Base-by-base conservation (phyloP, 768 basidiomycete genomes). In the Boletus eberwhitei region DNA sequence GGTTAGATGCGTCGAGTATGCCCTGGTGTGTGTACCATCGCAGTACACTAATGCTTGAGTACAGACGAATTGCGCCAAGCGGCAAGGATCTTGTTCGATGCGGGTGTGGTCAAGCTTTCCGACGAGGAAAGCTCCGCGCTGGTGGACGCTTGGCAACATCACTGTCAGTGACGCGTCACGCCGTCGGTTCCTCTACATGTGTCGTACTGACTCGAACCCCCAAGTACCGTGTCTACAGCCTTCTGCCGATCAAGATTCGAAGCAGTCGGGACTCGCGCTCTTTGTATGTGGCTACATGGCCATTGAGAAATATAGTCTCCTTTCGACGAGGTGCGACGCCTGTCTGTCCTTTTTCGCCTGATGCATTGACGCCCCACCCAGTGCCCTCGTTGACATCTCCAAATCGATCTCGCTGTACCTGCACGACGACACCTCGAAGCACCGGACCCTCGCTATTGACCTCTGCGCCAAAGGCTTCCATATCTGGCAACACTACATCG, bases 401-500 rank as follows among this genome's bases (percentile, higher is more conserved):
- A 87, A 87, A 63, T 96, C 93, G 0, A 82, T 98, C 51, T 77
- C 80, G 1, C 60, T 86, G 9, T 94, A 88, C 63, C 77, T 99
- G 13, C 80, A 91, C 50, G 86, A 91, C 54, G 85, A 88, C 46
- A 74, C 78, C 8, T 84, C 85, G 0, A 76, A 75, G 2, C 82
- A 90, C 66, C 76, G 87, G 8, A 76, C 83, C 4, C 76, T 94
- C 13, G 93, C 90, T 0, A 86, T 97, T 58, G 96, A 98, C 64
- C 76, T 98, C 11, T 93, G 91, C 62, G 87, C 90, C 2, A 85
- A 90, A 42, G 96, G 96, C 0, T 98, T 98, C 66, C 81, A 87
- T 42, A 84, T 95, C 46, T 98, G 95, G 94, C 93, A 97, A 64
- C 85, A 93, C 60, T 93, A 94, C 61, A 79, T 94, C 54, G 94